Evolutionary conservation across 31 red algal species (phyloP).

Genomic region (Bonnemaisonia californica): DNA sequence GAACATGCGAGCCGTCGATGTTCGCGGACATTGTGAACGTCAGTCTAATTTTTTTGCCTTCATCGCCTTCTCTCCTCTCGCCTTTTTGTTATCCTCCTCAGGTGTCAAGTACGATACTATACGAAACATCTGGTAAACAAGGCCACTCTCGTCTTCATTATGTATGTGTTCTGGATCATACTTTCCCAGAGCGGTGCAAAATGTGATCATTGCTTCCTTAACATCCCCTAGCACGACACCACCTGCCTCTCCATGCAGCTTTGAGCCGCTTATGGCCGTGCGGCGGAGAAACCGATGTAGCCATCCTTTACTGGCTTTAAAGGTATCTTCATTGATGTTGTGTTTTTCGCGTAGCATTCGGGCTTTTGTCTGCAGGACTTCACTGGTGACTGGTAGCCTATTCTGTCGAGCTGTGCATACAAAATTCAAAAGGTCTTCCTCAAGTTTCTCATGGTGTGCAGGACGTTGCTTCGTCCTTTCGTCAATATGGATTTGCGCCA

Average conservation of each 20-base stretch:
- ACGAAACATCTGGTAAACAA: constrained; percentile 4
- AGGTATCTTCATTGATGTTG: neutral
- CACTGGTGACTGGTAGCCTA: constrained; percentile 5
- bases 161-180: neutral
- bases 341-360: constrained; percentile 1
- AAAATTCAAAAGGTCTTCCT: constrained; percentile 8
- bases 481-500: constrained; percentile 1
- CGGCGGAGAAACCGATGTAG: constrained; percentile 5
- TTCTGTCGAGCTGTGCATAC: neutral
- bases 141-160: constrained; percentile 10
- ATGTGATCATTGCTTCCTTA: neutral
- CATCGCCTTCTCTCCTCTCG: constrained; percentile 1
- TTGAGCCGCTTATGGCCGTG: neutral
- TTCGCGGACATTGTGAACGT: too few species aligned
- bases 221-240: neutral
- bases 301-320: constrained; percentile 1
- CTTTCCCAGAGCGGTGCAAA: neutral
- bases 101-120: neutral
- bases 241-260: constrained; percentile 2
- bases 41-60: neutral
- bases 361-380: neutral
- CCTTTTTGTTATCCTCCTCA: constrained; percentile 1
- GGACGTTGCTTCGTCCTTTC: neutral
- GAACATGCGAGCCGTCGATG: neutral
- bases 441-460: neutral